Evolutionary conservation across 371 early-diverging fungal genomes (phyloP).

Genomic region (Rozella allomycis): DNA sequence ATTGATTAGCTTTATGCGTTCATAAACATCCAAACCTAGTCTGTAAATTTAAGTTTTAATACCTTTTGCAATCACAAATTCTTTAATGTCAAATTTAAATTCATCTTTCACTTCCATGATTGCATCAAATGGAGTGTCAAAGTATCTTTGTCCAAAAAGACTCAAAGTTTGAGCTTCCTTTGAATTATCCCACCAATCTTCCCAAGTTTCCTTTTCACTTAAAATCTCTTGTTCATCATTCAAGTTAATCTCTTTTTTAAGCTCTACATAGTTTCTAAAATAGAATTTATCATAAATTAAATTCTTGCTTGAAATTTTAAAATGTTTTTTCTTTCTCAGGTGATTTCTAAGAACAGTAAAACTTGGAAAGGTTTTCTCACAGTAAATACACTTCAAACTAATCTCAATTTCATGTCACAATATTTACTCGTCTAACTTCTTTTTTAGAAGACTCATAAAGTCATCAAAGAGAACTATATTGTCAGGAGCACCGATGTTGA

Average conservation of each 20-base stretch:
- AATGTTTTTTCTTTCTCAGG: conserved; percentile 96
- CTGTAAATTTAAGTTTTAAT: no score
- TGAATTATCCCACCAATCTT: conserved; percentile 31
- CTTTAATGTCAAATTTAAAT: conserved; percentile 51
- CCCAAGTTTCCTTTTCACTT: conserved; percentile 41
- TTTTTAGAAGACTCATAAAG: conserved; percentile 53
- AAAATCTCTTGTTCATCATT: conserved; percentile 53
- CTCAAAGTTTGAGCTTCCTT: conserved; percentile 16
- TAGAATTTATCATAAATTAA: conserved; percentile 80
- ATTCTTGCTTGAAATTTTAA: conserved; percentile 73
- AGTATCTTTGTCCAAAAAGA: conserved; percentile 44
- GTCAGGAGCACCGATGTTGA: conserved; percentile 80
- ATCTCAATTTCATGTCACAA: neutral
- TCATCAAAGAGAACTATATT: conserved; percentile 69
- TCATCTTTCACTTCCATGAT: conserved; percentile 43
- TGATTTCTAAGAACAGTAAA: conserved; percentile 73
- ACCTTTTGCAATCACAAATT: conserved; percentile 26
- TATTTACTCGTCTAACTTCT: conserved; percentile 44
- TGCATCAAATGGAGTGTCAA: conserved; percentile 35
- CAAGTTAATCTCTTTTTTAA: no score
- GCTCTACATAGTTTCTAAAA: conserved; percentile 81
- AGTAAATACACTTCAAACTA: conserved; percentile 71
- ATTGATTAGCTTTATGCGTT: conserved; percentile 61
- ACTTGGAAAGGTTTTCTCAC: conserved; percentile 76
- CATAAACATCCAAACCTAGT: conserved; percentile 52